A percentile compares a stretch with the other conserved stretches of the same genome.
Conservation (phyloP, 2,329 filamentous ascomycete species). For the Furcasterigmium sp. region DNA sequence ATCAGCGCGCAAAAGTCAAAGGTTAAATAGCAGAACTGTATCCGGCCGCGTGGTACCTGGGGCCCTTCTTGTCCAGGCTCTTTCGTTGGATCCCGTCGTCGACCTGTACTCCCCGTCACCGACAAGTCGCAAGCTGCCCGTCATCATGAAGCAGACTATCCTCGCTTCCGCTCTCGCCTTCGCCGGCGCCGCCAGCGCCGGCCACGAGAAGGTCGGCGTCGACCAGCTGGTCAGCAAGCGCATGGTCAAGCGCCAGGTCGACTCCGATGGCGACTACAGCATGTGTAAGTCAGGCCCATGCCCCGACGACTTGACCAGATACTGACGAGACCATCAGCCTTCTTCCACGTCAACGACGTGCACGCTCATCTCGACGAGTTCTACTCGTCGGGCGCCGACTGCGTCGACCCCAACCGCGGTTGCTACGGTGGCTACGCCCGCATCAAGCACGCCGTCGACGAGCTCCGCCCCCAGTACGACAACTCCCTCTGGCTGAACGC, state of each 20-base stretch:
- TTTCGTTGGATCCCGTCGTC: neutral
- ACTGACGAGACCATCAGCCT: constrained; percentile 29
- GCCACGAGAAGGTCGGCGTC: constrained; percentile 25
- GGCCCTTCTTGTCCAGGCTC: neutral
- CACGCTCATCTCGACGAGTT: constrained; percentile 64
- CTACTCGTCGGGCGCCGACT: constrained; percentile 56
- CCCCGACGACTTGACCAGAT: neutral
- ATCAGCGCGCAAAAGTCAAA: too few relatives aligned
- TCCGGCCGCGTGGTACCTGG: too few relatives aligned
- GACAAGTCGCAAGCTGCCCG: neutral
- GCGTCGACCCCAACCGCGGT: constrained; percentile 47
- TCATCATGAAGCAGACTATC: constrained; percentile 2
- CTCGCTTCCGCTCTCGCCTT: constrained; percentile 13
- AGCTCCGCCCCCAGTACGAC: constrained; percentile 50
- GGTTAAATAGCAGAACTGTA: too few relatives aligned
- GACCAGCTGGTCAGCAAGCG: constrained; percentile 45
- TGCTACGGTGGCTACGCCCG: constrained; percentile 62
- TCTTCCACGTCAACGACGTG: constrained; percentile 67
- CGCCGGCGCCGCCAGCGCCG: constrained; percentile 21
- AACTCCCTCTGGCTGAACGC: constrained; percentile 60
- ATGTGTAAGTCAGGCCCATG: constrained; percentile 31
- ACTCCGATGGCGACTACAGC: constrained; percentile 45
- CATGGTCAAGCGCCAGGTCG: constrained; percentile 42
- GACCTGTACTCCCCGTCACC: neutral
- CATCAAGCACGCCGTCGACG: constrained; percentile 55